Conservation (phyloP, 345 rosid species). For the Gossypium raimondii region DNA sequence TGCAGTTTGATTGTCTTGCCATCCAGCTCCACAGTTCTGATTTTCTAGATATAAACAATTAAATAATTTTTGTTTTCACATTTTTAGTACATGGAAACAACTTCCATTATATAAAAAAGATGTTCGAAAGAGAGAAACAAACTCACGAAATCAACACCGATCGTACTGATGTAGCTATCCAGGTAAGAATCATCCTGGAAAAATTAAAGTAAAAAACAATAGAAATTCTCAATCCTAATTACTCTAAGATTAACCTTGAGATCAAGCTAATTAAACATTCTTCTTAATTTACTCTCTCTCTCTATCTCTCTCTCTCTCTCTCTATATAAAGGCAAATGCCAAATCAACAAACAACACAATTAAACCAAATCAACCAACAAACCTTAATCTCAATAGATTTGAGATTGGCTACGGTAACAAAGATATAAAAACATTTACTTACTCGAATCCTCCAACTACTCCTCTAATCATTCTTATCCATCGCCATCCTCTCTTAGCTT, state of each 20-base stretch:
- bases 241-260: not conserved
- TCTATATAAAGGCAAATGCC: not conserved
- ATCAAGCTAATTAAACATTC: not conserved
- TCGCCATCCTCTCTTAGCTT: too few relatives aligned
- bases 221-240: slow-evolving; percentile 5
- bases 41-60: slow-evolving; percentile 40
- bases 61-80: not conserved
- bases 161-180: slow-evolving; percentile 80
- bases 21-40: slow-evolving; percentile 73
- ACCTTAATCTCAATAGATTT: too few relatives aligned
- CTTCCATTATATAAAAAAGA: not conserved
- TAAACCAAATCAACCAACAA: too few relatives aligned
- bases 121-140: not conserved
- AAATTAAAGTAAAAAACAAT: not conserved
- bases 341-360: not conserved
- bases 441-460: not conserved
- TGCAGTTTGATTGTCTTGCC: slow-evolving; percentile 78
- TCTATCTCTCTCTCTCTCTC: too few relatives aligned
- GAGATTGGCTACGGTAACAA: not conserved
- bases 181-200: slow-evolving; percentile 82
- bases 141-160: slow-evolving; percentile 85
- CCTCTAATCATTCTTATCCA: not conserved
- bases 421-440: not conserved
- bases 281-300: not conserved
- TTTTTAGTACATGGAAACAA: slow-evolving; percentile 11